These are phyloP conservation scores for Thuja plicata DNA, from an alignment of 83 land plant species.

Conservation along the genomic window DNA sequence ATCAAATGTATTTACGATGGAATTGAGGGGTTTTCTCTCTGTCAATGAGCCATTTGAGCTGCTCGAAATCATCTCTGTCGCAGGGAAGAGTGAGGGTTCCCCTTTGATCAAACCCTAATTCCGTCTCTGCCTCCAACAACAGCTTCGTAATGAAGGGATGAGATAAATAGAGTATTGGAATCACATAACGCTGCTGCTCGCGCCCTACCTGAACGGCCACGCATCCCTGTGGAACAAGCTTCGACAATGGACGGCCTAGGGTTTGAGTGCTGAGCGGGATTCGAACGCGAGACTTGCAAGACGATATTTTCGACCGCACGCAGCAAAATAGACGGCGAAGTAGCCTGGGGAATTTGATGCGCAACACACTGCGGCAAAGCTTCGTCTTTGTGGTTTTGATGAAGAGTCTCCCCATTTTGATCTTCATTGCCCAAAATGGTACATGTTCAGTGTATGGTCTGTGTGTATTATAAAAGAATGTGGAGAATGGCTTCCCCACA, in stretches of 20 bases:
- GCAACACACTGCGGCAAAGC: no score
- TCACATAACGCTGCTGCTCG: slow-evolving; percentile 1
- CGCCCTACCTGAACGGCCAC: neutral
- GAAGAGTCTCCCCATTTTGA: no score
- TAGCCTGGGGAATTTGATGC: no score
- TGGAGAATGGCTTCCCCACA: no score
- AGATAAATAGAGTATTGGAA: neutral
- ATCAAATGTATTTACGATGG: no score
- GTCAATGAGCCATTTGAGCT: neutral
- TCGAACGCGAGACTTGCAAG: neutral
- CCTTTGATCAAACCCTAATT: neutral
- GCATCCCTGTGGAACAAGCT: neutral
- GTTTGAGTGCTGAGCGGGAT: neutral
- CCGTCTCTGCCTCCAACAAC: neutral
- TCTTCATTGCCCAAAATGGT: no score
- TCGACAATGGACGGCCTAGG: neutral
- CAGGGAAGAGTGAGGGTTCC: neutral
- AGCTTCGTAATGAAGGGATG: neutral
- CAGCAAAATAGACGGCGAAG: no score
- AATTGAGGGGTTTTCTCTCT: neutral
- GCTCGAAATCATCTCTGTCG: neutral
- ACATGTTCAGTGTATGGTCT: no score
- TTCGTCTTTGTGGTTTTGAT: no score
- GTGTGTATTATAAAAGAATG: no score
- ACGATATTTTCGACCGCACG: neutral